Conservation (phyloP, 495 filamentous ascomycete genomes). For the Bryoglossum gracile region DNA sequence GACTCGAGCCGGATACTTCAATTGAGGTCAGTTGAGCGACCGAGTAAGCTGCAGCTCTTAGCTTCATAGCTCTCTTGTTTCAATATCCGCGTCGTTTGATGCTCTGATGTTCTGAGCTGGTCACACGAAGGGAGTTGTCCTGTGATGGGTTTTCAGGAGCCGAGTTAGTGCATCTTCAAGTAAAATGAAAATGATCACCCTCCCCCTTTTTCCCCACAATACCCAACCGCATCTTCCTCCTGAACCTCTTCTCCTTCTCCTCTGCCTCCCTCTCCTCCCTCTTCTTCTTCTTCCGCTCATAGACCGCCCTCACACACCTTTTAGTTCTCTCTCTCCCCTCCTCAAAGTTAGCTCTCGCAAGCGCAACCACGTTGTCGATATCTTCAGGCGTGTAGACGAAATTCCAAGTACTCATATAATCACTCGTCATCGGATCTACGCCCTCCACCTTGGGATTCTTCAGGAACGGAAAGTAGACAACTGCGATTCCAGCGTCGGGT, state of each 20-base stretch:
- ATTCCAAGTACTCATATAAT: slow-evolving; percentile 95
- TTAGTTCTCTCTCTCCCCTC: slow-evolving; percentile 71
- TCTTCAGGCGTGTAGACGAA: slow-evolving; percentile 88
- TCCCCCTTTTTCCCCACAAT: slow-evolving; percentile 35
- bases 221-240: slow-evolving; percentile 36
- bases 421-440: slow-evolving; percentile 70
- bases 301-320: slow-evolving; percentile 78
- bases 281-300: slow-evolving; percentile 75
- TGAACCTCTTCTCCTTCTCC: slow-evolving; percentile 39
- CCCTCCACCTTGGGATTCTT: slow-evolving; percentile 69
- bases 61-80: too few species aligned
- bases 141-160: too few species aligned
- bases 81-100: too few species aligned
- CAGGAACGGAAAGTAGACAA: slow-evolving; percentile 87
- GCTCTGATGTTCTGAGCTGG: too few species aligned
- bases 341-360: slow-evolving; percentile 80
- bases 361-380: slow-evolving; percentile 68
- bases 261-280: slow-evolving; percentile 51
- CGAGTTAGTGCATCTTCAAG: slow-evolving; percentile 6
- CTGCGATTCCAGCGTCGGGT: slow-evolving; percentile 75
- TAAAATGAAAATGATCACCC: slow-evolving; percentile 41
- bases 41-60: too few species aligned
- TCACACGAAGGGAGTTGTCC: too few species aligned
- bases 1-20: too few species aligned
- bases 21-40: too few species aligned